A percentile compares a stretch with the other conserved stretches of the same genome.
Conservation (phyloP, 306 rosid genomes). For the Vigna unguiculata region DNA sequence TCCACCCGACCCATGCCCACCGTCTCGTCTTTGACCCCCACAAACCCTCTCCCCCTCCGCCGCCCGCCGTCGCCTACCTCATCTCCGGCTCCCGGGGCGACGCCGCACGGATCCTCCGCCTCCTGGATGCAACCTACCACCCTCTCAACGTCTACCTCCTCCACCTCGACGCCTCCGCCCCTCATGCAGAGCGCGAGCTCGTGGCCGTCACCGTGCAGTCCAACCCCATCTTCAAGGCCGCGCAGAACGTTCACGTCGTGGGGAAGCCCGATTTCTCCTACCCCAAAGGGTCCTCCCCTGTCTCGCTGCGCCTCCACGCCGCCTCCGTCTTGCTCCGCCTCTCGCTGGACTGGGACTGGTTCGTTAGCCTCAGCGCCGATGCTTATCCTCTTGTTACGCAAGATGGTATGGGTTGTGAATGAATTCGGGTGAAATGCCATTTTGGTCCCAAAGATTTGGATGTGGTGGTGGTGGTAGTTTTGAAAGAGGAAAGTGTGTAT, state of each 20-base stretch:
- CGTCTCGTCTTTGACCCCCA: conserved; percentile 48
- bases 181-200: conserved; percentile 65
- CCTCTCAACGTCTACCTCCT: conserved; percentile 86
- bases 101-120: conserved; percentile 61
- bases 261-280: conserved; percentile 86
- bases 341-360: conserved; percentile 88
- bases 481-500: neutral
- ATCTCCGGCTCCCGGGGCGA: conserved; percentile 74
- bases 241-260: conserved; percentile 79
- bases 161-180: conserved; percentile 79
- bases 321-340: conserved; percentile 81
- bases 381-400: conserved; percentile 88
- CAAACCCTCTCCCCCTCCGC: conserved; percentile 51
- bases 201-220: conserved; percentile 71
- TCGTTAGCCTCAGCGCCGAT: conserved; percentile 67
- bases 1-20: conserved; percentile 68
- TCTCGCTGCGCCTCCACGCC: conserved; percentile 79
- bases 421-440: neutral
- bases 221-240: conserved; percentile 74
- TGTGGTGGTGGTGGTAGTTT: neutral
- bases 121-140: conserved; percentile 69
- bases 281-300: conserved; percentile 67
- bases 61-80: conserved; percentile 83
- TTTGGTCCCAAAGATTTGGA: neutral
- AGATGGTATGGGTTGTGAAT: conserved; percentile 63